Evolutionary conservation across 2,329 filamentous ascomycete species (phyloP), one percentile per base, ranked within the genome.

Genomic region (Ramichloridium luteum): DNA sequence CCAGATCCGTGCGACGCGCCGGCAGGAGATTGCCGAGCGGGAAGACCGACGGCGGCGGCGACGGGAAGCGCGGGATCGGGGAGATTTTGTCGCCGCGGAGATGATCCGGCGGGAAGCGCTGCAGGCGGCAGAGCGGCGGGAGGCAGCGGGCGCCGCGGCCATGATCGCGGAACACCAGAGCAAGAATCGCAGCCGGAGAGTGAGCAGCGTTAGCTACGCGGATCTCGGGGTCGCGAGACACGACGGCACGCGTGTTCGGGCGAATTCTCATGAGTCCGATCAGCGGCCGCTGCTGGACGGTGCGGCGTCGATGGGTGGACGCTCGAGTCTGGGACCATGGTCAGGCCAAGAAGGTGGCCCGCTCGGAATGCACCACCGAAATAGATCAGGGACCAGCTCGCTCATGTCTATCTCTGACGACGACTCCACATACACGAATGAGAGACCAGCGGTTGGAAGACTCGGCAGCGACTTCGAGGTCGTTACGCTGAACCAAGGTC

Each of bases 1-100:
- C 55, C 84, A 93, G 55, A 88, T 96, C 37, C 77, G 90, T 9
- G 53, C 81, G 9, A 75, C 82, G 12, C 72, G 90, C 32, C 73
- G 86, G 31, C 67, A 72, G 34, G 80, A 92, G 53, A 67, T 78
- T 23, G 72, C 74, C 4, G 84, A 90, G 40, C 75, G 84, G 4
- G 82, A 92, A 44, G 76, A 80, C 41, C 66, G 81, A n/a, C 68
- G 82, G 31, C 67, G 72, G 28, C 64, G 74, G 35, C 68, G 82
- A 16, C 64, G 73, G 16, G 80, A 85, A 41, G 86, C 86, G 8
- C 72, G 81, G 30, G 70, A 66, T 33, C 67, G 77, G 30, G 77
- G 80, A 30, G 84, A 93, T 56, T 55, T 55, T n/a, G 63, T 68
- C 2, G 73, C 80, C 1, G 59, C 93, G n/a, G 70, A 76, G 35